Percentiles rank a stretch among this genome's conserved stretches.
phyloP scores from a whole-genome alignment of 2,329 filamentous ascomycete genomes.

The Rhytidhysteron rufulum region DNA sequence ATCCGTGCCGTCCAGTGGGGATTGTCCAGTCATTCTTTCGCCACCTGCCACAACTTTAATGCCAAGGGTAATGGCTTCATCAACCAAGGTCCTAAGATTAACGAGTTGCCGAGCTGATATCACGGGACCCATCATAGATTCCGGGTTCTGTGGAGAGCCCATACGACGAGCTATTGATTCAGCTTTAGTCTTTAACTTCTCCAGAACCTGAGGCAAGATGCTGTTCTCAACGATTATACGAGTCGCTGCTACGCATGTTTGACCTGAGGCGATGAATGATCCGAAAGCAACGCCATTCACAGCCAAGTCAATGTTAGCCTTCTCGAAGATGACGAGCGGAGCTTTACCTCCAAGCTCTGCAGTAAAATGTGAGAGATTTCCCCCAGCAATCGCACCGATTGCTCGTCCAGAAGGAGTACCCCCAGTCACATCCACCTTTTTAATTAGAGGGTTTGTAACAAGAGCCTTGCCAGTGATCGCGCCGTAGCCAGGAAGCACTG shows the following conservation, averaged over 20 bases:
- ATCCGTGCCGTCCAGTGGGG: slow-evolving; percentile 49
- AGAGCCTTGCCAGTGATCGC: slow-evolving; percentile 32
- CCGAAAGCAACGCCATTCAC: slow-evolving; percentile 38
- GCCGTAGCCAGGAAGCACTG: slow-evolving; percentile 30
- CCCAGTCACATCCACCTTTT: slow-evolving; percentile 37
- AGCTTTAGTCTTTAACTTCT: slow-evolving; percentile 39
- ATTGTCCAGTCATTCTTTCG: slow-evolving; percentile 45
- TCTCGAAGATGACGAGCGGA: slow-evolving; percentile 34
- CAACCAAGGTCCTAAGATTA: slow-evolving; percentile 35
- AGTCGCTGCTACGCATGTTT: slow-evolving; percentile 55
- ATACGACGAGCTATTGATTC: slow-evolving; percentile 54
- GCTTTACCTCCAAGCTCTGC: slow-evolving; percentile 37
- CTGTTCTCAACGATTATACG: slow-evolving; percentile 49
- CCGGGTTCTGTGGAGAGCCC: slow-evolving; percentile 54
- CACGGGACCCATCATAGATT: slow-evolving; percentile 62
- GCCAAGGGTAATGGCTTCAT: slow-evolving; percentile 33
- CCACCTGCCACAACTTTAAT: slow-evolving; percentile 47
- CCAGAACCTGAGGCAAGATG: slow-evolving; percentile 38
- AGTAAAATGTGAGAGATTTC: slow-evolving; percentile 33
- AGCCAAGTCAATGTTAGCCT: slow-evolving; percentile 33
- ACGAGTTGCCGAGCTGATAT: slow-evolving; percentile 52
- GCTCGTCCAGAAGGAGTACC: slow-evolving; percentile 34
- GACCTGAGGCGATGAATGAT: slow-evolving; percentile 51
- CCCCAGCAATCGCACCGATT: slow-evolving; percentile 33
- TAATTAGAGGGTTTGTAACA: slow-evolving; percentile 31